Evolutionary conservation across 495 filamentous ascomycete species (phyloP).

Genomic region (Tuber umbilicatum): DNA sequence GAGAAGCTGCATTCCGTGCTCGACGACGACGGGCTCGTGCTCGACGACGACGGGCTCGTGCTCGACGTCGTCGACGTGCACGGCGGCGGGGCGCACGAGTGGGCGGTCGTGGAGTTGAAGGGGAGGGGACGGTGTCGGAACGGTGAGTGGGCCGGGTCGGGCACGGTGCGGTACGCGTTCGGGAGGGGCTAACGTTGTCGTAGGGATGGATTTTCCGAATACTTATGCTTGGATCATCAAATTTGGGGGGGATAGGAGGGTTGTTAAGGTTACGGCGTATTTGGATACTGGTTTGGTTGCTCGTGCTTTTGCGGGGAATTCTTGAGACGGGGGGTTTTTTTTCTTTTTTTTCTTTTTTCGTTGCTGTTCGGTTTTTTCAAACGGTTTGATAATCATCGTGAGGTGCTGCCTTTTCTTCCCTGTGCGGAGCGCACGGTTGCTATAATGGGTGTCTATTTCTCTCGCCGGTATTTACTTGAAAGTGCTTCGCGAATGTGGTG

Average conservation of each 20-base stretch:
- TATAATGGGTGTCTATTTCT: too few relatives aligned
- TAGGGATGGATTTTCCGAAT: not conserved
- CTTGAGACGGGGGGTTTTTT: not conserved
- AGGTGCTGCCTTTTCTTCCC: too few relatives aligned
- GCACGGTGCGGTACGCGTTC: too few relatives aligned
- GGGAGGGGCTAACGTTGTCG: not conserved
- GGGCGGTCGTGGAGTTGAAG: not conserved
- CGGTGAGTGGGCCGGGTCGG: not conserved
- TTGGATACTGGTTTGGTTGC: not conserved
- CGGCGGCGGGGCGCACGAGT: not conserved
- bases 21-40: not conserved
- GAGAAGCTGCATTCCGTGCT: not conserved
- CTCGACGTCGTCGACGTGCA: not conserved
- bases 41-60: not conserved
- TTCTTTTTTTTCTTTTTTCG: not conserved
- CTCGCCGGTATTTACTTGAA: too few relatives aligned
- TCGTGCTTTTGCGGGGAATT: not conserved
- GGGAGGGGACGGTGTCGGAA: not conserved
- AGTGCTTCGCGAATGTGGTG: too few relatives aligned
- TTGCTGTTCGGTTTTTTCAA: too few relatives aligned
- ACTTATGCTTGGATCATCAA: not conserved
- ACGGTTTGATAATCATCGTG: too few relatives aligned
- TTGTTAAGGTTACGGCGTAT: not conserved
- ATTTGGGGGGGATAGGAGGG: not conserved
- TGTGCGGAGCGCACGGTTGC: too few relatives aligned